These are phyloP conservation scores for Fusarium goolgardi DNA, from an alignment of 2,329 filamentous ascomycete species.

Conservation along the genomic window DNA sequence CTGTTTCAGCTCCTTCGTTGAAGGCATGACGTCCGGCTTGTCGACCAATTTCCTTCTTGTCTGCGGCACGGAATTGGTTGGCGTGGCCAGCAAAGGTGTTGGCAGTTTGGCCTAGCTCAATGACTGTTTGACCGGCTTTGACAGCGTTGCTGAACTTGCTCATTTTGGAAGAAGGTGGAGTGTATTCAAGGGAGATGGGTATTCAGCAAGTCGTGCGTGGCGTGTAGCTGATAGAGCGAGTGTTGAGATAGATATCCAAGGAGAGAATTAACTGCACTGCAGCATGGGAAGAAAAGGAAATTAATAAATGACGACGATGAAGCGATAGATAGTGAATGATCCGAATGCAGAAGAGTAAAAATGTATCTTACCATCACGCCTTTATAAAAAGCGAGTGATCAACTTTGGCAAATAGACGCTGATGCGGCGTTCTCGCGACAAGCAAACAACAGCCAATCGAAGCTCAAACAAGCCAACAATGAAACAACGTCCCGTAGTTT, in stretches of 20 bases:
- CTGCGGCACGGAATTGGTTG: slow-evolving; percentile 48
- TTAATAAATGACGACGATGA: slow-evolving; percentile 2
- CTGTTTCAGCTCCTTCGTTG: slow-evolving; percentile 51
- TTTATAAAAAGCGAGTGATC: slow-evolving; percentile 24
- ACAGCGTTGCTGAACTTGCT: slow-evolving; percentile 48
- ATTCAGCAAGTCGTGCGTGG: neutral
- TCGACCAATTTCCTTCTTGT: slow-evolving; percentile 52
- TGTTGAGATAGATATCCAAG: neutral
- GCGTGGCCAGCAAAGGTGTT: slow-evolving; percentile 46
- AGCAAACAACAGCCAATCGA: slow-evolving; percentile 36
- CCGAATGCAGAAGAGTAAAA: neutral
- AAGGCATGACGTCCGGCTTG: slow-evolving; percentile 50
- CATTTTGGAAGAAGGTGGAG: slow-evolving; percentile 41
- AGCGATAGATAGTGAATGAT: slow-evolving; percentile 15
- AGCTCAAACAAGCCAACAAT: slow-evolving; percentile 5
- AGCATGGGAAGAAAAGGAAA: slow-evolving; percentile 19
- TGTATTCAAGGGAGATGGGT: neutral
- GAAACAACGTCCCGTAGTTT: slow-evolving; percentile 9
- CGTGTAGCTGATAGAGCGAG: neutral
- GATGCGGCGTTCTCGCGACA: neutral
- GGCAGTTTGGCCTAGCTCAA: slow-evolving; percentile 50
- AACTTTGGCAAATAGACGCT: slow-evolving; percentile 16
- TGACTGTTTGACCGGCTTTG: slow-evolving; percentile 51
- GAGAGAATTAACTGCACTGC: slow-evolving; percentile 35
- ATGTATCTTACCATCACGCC: neutral